Evolutionary conservation across 192 early-diverging fungal genomes (phyloP).

Genomic region (Paraglomus occultum): DNA sequence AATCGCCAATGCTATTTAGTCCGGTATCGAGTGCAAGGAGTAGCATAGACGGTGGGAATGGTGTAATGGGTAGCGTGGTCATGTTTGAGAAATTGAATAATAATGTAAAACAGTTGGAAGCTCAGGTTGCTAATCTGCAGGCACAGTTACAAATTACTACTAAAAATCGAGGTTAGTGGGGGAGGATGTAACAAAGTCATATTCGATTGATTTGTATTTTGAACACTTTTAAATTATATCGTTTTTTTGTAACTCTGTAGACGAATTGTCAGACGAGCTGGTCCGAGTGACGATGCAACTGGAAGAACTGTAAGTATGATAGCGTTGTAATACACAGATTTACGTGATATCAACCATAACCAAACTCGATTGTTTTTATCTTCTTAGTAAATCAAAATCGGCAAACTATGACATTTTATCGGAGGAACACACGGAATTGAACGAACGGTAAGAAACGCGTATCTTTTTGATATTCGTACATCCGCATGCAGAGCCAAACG

Average conservation of each 20-base stretch:
- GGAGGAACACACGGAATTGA: conserved; percentile 44
- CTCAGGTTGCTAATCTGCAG: conserved; percentile 63
- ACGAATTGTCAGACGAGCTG: conserved; percentile 73
- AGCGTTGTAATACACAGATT: too few species aligned
- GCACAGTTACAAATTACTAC: conserved; percentile 61
- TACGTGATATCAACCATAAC: too few species aligned
- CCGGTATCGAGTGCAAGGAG: conserved; percentile 14
- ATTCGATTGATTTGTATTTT: background rate
- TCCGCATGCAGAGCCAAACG: background rate
- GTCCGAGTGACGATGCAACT: conserved; percentile 65
- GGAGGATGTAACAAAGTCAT: background rate
- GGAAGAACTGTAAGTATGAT: conserved; percentile 53
- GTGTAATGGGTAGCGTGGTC: conserved; percentile 33
- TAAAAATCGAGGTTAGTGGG: conserved; percentile 52
- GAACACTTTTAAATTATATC: background rate
- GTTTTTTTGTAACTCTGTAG: conserved; percentile 30
- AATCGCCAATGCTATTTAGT: conserved; percentile 14
- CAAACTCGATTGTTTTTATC: too few species aligned
- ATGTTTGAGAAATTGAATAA: conserved; percentile 61
- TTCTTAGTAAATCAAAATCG: background rate
- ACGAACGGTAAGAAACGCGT: conserved; percentile 44
- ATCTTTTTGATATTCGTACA: background rate
- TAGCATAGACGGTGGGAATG: conserved; percentile 11
- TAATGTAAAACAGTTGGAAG: conserved; percentile 59
- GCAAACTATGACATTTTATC: background rate